Base-by-base conservation (phyloP, 345 rosid species). In the Laguncularia racemosa region DNA sequence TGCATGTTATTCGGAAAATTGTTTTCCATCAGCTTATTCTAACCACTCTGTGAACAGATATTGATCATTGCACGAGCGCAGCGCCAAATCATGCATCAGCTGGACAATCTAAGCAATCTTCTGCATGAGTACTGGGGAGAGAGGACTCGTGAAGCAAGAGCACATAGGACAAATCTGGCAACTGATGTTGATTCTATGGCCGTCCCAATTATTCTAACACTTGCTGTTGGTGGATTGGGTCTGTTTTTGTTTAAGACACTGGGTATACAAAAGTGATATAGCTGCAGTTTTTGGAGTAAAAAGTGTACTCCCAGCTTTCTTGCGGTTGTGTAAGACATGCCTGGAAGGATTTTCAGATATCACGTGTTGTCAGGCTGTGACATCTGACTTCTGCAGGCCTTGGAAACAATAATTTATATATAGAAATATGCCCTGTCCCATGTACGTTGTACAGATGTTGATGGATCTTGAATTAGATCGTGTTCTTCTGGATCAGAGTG, bases 81-180 rank as follows among this genome's bases (percentile, higher is more conserved):
- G 52, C 93, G 96, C 20, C 97, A 93, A 72, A 74, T 89, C 26
- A 84, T 87, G 81, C 97, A 80, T 57, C 99, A 93, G 43, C 60
- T 93, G 58, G 95, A 84, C 76, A 87, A 73, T 53, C 74, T 93
- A 58, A 80, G 88, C 73, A 89, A 78, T 79, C 76, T 84, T 57
- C 58, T 87, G 55, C 90, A 83, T 16, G 95, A 89, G 63, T 74
- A 67, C 66, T 50, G 69, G 68, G 89, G 85, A 55, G 96, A 80
- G 63, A 85, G 77, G 79, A 56, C 82, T 44, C 84, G 79, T 16
- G 81, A 74, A 49, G 90, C 73, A 53, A 79, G 83, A 76, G 18
- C 46, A 12, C 75, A 76, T 12, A 48, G 52, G 57, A 52, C 48
- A 62, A 75, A 60, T 65, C 55, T 76, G 62, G 26, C 56, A 14